Conservation (phyloP, 805 yeast species). For the Saccharomycodes ludwigii region DNA sequence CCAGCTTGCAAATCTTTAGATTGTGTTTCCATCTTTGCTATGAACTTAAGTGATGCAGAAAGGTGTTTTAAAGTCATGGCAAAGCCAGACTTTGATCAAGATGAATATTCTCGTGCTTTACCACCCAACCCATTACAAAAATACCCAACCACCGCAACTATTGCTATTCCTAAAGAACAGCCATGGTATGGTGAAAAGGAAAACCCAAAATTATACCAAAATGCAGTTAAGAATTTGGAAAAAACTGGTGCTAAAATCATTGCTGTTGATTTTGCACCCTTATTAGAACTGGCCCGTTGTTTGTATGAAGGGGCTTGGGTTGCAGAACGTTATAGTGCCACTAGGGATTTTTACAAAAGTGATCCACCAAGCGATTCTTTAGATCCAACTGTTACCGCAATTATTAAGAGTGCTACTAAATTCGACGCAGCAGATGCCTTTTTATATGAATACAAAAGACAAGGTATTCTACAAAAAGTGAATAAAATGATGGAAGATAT, state of each 20-base stretch:
- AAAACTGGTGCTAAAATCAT: constrained; percentile 47
- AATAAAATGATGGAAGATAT: constrained; percentile 39
- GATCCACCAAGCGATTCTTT: constrained; percentile 58
- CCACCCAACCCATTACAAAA: constrained; percentile 53
- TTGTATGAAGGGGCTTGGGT: constrained; percentile 99
- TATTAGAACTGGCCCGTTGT: constrained; percentile 72
- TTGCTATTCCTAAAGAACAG: constrained; percentile 67
- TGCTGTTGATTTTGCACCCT: constrained; percentile 58
- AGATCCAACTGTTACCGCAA: constrained; percentile 73
- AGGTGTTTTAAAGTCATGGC: constrained; percentile 59
- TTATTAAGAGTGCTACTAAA: constrained; percentile 67
- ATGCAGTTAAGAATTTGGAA: constrained; percentile 45
- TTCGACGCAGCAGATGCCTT: constrained; percentile 76
- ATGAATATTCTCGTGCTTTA: constrained; percentile 68
- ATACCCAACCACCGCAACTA: constrained; percentile 45
- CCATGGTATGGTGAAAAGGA: constrained; percentile 74
- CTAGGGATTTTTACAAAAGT: constrained; percentile 54
- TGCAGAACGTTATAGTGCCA: constrained; percentile 83
- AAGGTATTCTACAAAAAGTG: constrained; percentile 60
- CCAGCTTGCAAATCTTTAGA: constrained; percentile 95
- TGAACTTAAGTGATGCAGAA: constrained; percentile 77
- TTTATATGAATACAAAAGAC: constrained; percentile 77
- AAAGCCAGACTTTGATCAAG: constrained; percentile 49
- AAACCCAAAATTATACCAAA: constrained; percentile 56
- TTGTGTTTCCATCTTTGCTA: constrained; percentile 77